Evolutionary conservation across 208 protist genomes (phyloP).

Genomic region (Angomonas deanei): DNA sequence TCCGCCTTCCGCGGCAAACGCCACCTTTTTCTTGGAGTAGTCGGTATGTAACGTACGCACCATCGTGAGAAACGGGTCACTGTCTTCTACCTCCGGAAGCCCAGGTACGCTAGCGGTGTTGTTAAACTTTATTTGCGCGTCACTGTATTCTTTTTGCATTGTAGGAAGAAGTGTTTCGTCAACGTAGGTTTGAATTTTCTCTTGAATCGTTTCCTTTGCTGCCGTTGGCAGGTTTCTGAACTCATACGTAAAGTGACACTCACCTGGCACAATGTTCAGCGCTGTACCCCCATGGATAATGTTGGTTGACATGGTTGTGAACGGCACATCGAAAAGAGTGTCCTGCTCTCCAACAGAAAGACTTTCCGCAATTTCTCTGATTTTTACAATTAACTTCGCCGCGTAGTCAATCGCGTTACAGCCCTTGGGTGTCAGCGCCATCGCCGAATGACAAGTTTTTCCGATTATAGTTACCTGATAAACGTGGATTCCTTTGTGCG

Average conservation of each 20-base stretch:
- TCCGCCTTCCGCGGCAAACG: conserved; percentile 29
- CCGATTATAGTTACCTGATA: conserved; percentile 30
- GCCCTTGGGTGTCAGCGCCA: conserved; percentile 28
- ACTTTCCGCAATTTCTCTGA: conserved; percentile 26
- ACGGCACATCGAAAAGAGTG: conserved; percentile 20
- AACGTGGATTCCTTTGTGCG: conserved; percentile 23
- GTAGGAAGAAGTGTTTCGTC: conserved; percentile 20
- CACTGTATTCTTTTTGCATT: conserved; percentile 37
- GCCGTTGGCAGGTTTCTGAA: conserved; percentile 25
- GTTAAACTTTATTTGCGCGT: conserved; percentile 18
- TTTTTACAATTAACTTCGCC: conserved; percentile 31
- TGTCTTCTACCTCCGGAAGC: conserved; percentile 23
- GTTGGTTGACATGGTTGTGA: conserved; percentile 21
- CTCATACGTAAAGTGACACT: conserved; percentile 33
- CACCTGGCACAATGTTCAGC: conserved; percentile 42
- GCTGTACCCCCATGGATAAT: conserved; percentile 36
- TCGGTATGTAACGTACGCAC: neutral
- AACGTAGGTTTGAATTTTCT: conserved; percentile 26
- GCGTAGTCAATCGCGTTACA: conserved; percentile 35
- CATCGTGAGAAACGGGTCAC: conserved; percentile 23
- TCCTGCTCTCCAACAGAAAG: conserved; percentile 11
- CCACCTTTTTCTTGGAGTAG: neutral
- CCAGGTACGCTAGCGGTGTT: conserved; percentile 7
- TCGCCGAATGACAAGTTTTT: conserved; percentile 44
- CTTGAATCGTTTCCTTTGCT: conserved; percentile 19